Conservation (phyloP, 2,329 filamentous ascomycete species). For the Dactylellina cionopaga region DNA sequence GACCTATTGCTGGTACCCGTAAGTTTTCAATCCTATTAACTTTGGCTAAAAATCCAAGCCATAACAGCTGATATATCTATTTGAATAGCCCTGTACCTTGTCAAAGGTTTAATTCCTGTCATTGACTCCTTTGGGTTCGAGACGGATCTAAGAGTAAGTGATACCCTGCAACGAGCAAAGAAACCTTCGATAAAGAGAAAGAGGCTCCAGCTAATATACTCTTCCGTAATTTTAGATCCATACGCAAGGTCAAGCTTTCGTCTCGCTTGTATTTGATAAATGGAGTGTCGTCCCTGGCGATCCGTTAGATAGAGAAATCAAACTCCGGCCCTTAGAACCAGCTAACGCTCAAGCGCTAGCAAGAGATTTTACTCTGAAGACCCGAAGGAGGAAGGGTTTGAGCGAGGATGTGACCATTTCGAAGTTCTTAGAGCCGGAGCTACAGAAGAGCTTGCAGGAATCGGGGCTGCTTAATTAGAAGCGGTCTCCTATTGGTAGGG, state of each 20-base stretch:
- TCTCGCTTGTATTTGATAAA: slow-evolving; percentile 91
- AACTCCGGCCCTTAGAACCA: slow-evolving; percentile 84
- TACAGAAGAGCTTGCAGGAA: slow-evolving; percentile 67
- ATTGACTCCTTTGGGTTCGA: slow-evolving; percentile 99
- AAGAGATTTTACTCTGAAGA: slow-evolving; percentile 78
- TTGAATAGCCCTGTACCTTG: slow-evolving; percentile 76
- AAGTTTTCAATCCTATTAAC: slow-evolving; percentile 19
- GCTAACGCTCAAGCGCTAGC: slow-evolving; percentile 89
- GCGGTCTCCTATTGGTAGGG: not conserved
- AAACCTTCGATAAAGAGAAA: too few species aligned
- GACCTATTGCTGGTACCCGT: slow-evolving; percentile 88
- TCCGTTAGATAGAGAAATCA: slow-evolving; percentile 86
- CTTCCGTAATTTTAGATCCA: slow-evolving; percentile 70
- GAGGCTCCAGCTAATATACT: slow-evolving; percentile 11
- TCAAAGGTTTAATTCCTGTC: slow-evolving; percentile 89
- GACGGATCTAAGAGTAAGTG: slow-evolving; percentile 79
- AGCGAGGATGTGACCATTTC: slow-evolving; percentile 69
- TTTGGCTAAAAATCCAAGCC: not conserved
- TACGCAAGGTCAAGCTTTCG: slow-evolving; percentile 89
- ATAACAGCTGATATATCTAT: slow-evolving; percentile 32
- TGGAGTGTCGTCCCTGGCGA: slow-evolving; percentile 97
- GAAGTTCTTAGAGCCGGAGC: slow-evolving; percentile 94
- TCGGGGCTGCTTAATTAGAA: slow-evolving; percentile 43
- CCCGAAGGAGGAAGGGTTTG: slow-evolving; percentile 42
- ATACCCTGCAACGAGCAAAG: too few species aligned